phyloP scores from a whole-genome alignment of 352 stramenopile genomes.

The Elongisporangium senticosum region DNA sequence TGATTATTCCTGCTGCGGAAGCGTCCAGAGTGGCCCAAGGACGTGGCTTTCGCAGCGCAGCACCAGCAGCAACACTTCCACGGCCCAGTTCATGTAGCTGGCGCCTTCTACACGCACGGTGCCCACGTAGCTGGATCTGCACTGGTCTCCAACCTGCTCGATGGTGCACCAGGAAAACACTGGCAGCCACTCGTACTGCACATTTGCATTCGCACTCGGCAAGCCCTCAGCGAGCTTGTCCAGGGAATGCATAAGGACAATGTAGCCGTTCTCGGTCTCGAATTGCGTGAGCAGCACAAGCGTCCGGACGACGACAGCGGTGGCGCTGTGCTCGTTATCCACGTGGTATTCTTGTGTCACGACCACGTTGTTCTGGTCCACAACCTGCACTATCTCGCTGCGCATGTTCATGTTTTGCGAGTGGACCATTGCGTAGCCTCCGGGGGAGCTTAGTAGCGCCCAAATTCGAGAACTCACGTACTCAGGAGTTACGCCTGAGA shows the following conservation, averaged over 20 bases:
- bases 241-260: no score
- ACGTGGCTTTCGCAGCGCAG: neutral
- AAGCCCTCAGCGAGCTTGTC: no score
- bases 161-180: neutral
- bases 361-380: slow-evolving; percentile 29
- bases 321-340: slow-evolving; percentile 33
- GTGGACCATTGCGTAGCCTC: slow-evolving; percentile 14
- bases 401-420: slow-evolving; percentile 37
- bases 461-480: slow-evolving; percentile 15
- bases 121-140: neutral
- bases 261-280: slow-evolving; percentile 33
- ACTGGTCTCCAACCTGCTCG: neutral
- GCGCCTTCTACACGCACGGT: neutral
- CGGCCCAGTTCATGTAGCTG: neutral
- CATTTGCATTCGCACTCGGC: neutral
- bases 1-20: neutral
- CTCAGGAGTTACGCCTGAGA: slow-evolving; percentile 19
- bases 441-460: no score
- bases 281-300: slow-evolving; percentile 42
- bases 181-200: neutral
- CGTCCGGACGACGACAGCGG: slow-evolving; percentile 27
- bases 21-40: neutral
- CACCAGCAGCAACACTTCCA: neutral
- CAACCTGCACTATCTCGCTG: slow-evolving; percentile 16
- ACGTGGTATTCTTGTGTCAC: slow-evolving; percentile 26